These are phyloP conservation scores for Torrubiellomyces zombiae DNA, from an alignment of 2,329 filamentous ascomycete genomes.

Conservation along the genomic window DNA sequence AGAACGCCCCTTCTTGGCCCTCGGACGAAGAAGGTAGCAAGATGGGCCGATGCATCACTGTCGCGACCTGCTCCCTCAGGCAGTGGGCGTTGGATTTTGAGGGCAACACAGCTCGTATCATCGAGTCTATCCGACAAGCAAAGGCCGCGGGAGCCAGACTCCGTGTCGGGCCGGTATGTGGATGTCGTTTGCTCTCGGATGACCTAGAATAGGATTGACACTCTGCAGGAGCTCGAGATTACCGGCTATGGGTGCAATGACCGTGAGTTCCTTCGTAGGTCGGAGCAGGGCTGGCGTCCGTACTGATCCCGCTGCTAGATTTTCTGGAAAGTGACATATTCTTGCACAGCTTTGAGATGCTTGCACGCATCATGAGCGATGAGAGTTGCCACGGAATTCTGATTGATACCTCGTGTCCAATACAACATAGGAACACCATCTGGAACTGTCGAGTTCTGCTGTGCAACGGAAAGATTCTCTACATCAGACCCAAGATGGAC, in stretches of 20 bases:
- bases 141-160: constrained; percentile 45
- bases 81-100: constrained; percentile 25
- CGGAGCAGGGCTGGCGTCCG: constrained; percentile 8
- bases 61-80: constrained; percentile 20
- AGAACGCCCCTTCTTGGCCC: constrained; percentile 1
- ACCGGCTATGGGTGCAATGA: constrained; percentile 16
- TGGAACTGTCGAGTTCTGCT: constrained; percentile 7
- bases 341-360: constrained; percentile 15
- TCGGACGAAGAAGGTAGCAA: not conserved
- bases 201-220: constrained; percentile 1
- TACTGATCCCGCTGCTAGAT: constrained; percentile 12
- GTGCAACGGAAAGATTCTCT: constrained; percentile 46
- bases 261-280: constrained; percentile 21
- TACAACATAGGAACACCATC: constrained; percentile 19
- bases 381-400: constrained; percentile 19
- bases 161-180: constrained; percentile 39
- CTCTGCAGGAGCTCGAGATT: constrained; percentile 25
- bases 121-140: constrained; percentile 41
- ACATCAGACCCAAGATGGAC: constrained; percentile 55
- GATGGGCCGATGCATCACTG: constrained; percentile 2
- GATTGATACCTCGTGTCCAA: constrained; percentile 20
- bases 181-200: constrained; percentile 1
- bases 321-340: constrained; percentile 32
- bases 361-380: constrained; percentile 16
- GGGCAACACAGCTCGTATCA: constrained; percentile 46